Evolutionary conservation across 495 filamentous ascomycete genomes (phyloP).

Genomic region (Daldinia grandis): DNA sequence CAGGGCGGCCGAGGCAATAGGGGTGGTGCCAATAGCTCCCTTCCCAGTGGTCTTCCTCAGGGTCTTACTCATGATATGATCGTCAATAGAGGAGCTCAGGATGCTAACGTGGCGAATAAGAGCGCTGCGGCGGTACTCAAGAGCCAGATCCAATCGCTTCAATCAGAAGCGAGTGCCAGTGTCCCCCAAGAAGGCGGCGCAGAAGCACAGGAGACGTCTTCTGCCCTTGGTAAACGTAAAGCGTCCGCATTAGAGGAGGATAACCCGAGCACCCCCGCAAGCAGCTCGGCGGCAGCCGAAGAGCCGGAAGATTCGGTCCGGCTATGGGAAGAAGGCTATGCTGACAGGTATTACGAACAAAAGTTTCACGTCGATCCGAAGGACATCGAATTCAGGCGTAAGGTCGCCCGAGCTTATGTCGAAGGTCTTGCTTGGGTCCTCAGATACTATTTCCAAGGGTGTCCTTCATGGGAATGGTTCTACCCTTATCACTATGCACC

Average conservation of each 20-base stretch:
- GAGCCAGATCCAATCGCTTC: constrained; percentile 71
- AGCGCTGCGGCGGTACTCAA: constrained; percentile 92
- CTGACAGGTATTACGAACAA: constrained; percentile 94
- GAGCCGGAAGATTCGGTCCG: constrained; percentile 77
- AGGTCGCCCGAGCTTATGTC: constrained; percentile 93
- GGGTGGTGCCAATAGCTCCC: constrained; percentile 10
- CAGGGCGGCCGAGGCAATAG: constrained; percentile 59
- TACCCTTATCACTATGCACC: constrained; percentile 99
- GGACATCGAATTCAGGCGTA: constrained; percentile 85
- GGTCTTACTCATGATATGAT: constrained; percentile 86
- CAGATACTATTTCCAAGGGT: constrained; percentile 96
- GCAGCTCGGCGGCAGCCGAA: constrained; percentile 55
- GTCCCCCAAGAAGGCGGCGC: constrained; percentile 30
- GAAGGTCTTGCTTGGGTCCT: constrained; percentile 99
- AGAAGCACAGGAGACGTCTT: constrained; percentile 46
- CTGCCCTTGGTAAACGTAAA: constrained; percentile 63
- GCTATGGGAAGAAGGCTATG: constrained; percentile 95
- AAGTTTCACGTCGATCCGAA: constrained; percentile 90
- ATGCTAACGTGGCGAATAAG: constrained; percentile 88
- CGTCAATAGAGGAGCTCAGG: constrained; percentile 76
- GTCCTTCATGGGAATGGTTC: constrained; percentile 98
- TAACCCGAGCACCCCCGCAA: constrained; percentile 59
- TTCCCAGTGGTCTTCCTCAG: constrained; percentile 57
- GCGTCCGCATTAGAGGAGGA: constrained; percentile 68
- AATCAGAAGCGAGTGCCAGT: constrained; percentile 41